Base-by-base conservation (phyloP, 441 rosid genomes). In the Gossypium davidsonii region DNA sequence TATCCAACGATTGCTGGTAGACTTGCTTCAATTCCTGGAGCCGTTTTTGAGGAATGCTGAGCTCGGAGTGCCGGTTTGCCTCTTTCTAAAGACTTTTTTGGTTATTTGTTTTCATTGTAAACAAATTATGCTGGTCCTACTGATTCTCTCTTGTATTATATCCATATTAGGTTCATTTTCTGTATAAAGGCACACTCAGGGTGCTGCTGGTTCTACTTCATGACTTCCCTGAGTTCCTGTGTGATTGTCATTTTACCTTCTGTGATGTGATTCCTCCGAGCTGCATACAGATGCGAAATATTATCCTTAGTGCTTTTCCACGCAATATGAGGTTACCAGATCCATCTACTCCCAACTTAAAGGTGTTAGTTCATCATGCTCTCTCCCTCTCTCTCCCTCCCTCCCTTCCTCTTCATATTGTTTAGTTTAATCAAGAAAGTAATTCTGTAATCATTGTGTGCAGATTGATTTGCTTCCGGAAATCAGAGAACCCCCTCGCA, bases 241-340 rank as follows among this genome's bases (percentile, higher is more conserved):
- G 98, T 74, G 98, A 92, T 82, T 96, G 87, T 86, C 98, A 96
- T 87, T 90, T 96, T 82, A 88, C 96, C 51, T 89, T 93, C 79
- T 96, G 98, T 82, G 98, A 96, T 82, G 97, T 92, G 83, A 93
- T 96, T 80, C 99, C 99, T 76, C 91, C 98, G 67, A 96, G 97
- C 85, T 96, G 98, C 89, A 93, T 93, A 79, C 98, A 96, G 80
- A 93, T 56, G 99, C 95, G 98, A 46, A 96, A 96, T 78, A 93
- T 96, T 63, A 87, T 96, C 79, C 95, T 96, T 55, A 90, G 98
- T 80, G 97, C 97, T 37, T 93, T 96, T 78, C 99, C 99, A 0
- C 90, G 88, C 75, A 93, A 89, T 84, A 96, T 96, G 99, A 93
- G 98, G 91, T 91, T 96, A 60, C 98, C 98, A 0, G 99, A 96